Conservation (phyloP, 345 rosid genomes). For the rapeseed (Brassica napus) region DNA sequence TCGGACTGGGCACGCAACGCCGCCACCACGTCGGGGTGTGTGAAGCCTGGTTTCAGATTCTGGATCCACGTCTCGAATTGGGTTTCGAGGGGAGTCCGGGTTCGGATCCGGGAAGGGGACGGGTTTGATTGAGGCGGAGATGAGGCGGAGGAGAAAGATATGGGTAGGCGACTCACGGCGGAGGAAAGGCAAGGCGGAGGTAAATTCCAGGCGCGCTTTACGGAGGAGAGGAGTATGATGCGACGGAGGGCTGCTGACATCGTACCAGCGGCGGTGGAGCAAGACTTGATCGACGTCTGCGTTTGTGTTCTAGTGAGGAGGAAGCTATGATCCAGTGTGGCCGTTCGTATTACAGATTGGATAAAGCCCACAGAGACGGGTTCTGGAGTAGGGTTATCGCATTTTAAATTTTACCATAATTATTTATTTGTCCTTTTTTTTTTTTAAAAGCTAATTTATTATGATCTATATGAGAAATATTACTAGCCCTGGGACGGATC, state of each 20-base stretch:
- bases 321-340: neutral
- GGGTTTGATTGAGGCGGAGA: neutral
- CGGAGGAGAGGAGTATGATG: conserved; percentile 30
- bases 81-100: conserved; percentile 71
- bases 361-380: neutral
- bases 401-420: too few species aligned
- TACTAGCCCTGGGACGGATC: too few species aligned
- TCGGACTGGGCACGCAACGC: conserved; percentile 78
- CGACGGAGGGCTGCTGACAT: conserved; percentile 47
- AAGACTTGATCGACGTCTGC: conserved; percentile 1
- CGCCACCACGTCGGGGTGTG: conserved; percentile 57
- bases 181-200: conserved; percentile 25
- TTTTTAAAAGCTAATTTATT: too few species aligned
- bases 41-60: conserved; percentile 81
- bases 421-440: neutral
- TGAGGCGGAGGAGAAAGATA: conserved; percentile 31
- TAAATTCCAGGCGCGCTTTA: neutral
- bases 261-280: neutral
- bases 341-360: conserved; percentile 2
- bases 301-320: neutral
- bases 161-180: conserved; percentile 18
- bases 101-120: conserved; percentile 39
- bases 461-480: too few species aligned
- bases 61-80: conserved; percentile 85
- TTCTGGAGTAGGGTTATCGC: neutral